These are phyloP conservation scores for Ophiocordyceps camponoti-saundersi DNA, from an alignment of 2,329 filamentous ascomycete genomes.

Conservation along the genomic window DNA sequence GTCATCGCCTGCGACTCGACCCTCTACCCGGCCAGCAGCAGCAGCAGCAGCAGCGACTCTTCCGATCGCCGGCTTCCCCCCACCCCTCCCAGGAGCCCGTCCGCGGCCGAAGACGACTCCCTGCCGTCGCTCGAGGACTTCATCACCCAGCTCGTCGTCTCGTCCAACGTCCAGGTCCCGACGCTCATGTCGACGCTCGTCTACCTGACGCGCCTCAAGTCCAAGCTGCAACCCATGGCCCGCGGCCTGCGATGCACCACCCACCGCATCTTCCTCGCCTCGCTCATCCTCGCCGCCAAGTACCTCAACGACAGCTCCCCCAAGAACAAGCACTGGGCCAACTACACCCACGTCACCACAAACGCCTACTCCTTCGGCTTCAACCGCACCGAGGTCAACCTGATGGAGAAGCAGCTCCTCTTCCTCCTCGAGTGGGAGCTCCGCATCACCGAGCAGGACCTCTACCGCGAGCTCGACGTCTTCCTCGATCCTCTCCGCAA, in stretches of 20 bases:
- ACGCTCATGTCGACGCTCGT: constrained; percentile 95
- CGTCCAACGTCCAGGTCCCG: constrained; percentile 91
- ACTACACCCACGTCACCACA: constrained; percentile 67
- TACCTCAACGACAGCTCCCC: constrained; percentile 97
- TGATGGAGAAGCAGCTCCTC: constrained; percentile 98
- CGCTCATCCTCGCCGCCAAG: constrained; percentile 79
- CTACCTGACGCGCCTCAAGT: constrained; percentile 73
- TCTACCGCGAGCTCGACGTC: constrained; percentile 71
- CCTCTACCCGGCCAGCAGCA: constrained; percentile 35
- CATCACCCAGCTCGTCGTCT: constrained; percentile 78
- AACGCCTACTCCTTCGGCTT: constrained; percentile 61
- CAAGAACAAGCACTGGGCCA: constrained; percentile 99
- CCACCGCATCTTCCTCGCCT: constrained; percentile 89
- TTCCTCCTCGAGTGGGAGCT: constrained; percentile 92
- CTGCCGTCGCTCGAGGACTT: constrained; percentile 78
- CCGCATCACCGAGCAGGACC: constrained; percentile 66
- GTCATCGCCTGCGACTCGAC: constrained; percentile 65
- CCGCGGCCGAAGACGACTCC: constrained; percentile 28
- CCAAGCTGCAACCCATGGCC: constrained; percentile 77
- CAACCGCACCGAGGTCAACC: constrained; percentile 86
- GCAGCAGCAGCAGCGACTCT: constrained; percentile 10
- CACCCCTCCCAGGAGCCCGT: constrained; percentile 33
- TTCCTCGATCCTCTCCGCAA: constrained; percentile 76
- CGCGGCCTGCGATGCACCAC: constrained; percentile 94
- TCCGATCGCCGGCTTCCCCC: constrained; percentile 18